A percentile compares a stretch with the other conserved stretches of the same genome.
phyloP scores from a whole-genome alignment of 2,329 filamentous ascomycete genomes.

The Aspergillus latus region DNA sequence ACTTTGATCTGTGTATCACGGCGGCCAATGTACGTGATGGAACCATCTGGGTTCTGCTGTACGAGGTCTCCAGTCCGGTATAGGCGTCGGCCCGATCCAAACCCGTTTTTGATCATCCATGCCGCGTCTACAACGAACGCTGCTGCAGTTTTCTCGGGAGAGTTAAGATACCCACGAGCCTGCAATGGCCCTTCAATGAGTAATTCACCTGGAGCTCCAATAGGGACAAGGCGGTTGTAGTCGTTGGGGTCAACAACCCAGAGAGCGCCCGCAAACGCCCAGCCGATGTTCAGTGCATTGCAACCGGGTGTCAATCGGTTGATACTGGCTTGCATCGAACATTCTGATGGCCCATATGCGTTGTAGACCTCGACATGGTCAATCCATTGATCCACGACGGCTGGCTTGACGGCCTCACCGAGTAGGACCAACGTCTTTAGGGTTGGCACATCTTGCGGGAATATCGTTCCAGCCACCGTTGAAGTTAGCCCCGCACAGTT shows the following conservation, averaged over 20 bases:
- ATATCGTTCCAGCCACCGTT: not conserved
- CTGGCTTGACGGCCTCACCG: not conserved
- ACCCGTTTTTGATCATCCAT: not conserved
- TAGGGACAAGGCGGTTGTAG: conserved; percentile 46
- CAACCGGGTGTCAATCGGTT: not conserved
- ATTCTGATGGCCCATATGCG: not conserved
- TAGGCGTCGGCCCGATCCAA: not conserved
- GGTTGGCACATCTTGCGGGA: not conserved
- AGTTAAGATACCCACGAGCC: conserved; percentile 57
- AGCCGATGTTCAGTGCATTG: not conserved
- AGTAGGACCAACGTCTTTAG: not conserved
- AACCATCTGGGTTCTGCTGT: not conserved
- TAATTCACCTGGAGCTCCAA: conserved; percentile 49
- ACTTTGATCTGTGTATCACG: not conserved
- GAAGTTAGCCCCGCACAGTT: not conserved
- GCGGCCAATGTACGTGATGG: not conserved
- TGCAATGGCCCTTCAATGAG: conserved; percentile 48
- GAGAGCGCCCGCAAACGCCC: not conserved
- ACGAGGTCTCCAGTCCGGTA: not conserved
- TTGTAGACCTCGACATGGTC: not conserved
- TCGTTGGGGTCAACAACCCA: conserved; percentile 22
- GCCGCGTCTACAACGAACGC: not conserved
- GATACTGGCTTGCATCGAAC: not conserved
- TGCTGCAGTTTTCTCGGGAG: conserved; percentile 26
- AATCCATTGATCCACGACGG: not conserved